These are phyloP conservation scores for Pilaira anomala DNA, from an alignment of 192 early-diverging fungal species.

Conservation along the genomic window DNA sequence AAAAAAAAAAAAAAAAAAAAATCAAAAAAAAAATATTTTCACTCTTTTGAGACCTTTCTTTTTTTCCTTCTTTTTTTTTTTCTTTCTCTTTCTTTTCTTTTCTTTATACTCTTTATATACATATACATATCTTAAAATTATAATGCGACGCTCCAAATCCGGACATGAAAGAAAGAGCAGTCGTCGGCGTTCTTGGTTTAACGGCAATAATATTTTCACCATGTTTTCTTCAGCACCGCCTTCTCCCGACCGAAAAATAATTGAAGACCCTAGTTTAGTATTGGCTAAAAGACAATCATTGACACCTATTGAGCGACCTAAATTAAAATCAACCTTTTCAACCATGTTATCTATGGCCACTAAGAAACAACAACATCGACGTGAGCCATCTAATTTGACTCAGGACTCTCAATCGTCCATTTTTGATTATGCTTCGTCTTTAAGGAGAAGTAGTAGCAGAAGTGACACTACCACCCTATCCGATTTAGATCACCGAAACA, in stretches of 20 bases:
- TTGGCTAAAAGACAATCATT: neutral
- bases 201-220: slow-evolving; percentile 1
- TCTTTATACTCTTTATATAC: neutral
- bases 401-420: slow-evolving; percentile 1
- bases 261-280: neutral
- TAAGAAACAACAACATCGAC: neutral
- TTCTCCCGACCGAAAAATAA: slow-evolving; percentile 8
- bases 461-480: neutral
- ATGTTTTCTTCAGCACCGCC: slow-evolving; percentile 12
- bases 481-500: neutral
- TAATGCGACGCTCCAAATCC: slow-evolving; percentile 3
- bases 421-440: neutral
- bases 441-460: neutral
- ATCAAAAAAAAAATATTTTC: no score
- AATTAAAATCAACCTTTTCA: slow-evolving; percentile 1
- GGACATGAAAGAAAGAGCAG: neutral
- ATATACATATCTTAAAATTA: neutral
- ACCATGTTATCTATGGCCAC: slow-evolving; percentile 17
- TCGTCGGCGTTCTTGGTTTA: slow-evolving; percentile 18
- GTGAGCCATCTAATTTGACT: neutral
- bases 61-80: slow-evolving; percentile 2
- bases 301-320: neutral
- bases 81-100: neutral
- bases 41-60: no score
- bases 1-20: no score